phyloP scores from a whole-genome alignment of 1,139 yeast genomes.

The Yamadazyma dendronema region DNA sequence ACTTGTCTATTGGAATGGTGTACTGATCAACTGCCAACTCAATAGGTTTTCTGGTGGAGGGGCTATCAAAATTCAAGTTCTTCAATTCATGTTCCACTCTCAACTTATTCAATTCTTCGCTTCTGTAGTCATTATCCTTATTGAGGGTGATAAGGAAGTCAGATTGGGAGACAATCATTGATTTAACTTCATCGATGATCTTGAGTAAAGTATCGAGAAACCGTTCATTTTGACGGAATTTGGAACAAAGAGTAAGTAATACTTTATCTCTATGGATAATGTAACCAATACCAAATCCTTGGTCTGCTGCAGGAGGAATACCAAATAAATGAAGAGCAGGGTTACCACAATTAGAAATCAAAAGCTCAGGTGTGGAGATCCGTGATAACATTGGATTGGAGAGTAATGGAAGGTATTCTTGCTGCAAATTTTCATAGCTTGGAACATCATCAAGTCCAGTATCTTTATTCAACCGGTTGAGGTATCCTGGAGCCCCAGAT shows the following conservation, averaged over 20 bases:
- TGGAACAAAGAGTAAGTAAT: conserved; percentile 65
- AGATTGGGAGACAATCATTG: conserved; percentile 41
- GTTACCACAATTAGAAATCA: conserved; percentile 68
- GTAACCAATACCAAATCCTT: conserved; percentile 78
- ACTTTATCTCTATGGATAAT: conserved; percentile 62
- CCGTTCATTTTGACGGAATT: conserved; percentile 71
- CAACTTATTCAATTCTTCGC: conserved; percentile 32
- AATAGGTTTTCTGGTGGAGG: conserved; percentile 39
- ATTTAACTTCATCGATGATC: conserved; percentile 55
- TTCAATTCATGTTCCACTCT: conserved; percentile 38
- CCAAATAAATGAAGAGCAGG: conserved; percentile 74
- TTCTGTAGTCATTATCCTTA: conserved; percentile 36
- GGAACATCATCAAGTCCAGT: conserved; percentile 30
- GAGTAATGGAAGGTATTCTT: conserved; percentile 46
- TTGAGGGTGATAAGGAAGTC: conserved; percentile 30
- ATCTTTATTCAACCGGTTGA: conserved; percentile 45
- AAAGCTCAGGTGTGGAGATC: conserved; percentile 41
- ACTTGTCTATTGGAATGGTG: conserved; percentile 19
- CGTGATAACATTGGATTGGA: conserved; percentile 55
- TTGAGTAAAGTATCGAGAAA: conserved; percentile 61
- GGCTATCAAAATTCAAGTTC: conserved; percentile 25
- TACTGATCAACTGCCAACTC: conserved; percentile 25
- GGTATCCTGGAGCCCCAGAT: conserved; percentile 30
- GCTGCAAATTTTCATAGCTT: conserved; percentile 15
- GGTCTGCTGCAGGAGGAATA: conserved; percentile 70